Conservation (phyloP, 768 basidiomycete genomes). For the Asterophora lycoperdoides region DNA sequence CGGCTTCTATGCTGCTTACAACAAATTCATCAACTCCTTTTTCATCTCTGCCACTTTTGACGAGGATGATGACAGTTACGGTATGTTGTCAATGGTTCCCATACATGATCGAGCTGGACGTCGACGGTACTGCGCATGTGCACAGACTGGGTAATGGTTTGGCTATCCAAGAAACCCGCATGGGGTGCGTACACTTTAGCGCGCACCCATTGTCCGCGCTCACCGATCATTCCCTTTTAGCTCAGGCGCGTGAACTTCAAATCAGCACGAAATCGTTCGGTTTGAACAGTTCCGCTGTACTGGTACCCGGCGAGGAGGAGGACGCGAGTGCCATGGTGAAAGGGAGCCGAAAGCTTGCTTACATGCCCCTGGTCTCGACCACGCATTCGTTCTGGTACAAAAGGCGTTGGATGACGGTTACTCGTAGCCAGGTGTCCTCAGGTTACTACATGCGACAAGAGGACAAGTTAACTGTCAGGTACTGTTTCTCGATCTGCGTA, state of each 20-base stretch:
- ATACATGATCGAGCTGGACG: not conserved
- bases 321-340: conserved; percentile 8
- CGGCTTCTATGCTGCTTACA: conserved; percentile 31
- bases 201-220: no score
- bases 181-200: conserved; percentile 38
- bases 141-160: conserved; percentile 55
- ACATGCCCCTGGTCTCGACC: conserved; percentile 29
- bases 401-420: conserved; percentile 26
- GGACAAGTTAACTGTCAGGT: conserved; percentile 16
- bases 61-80: conserved; percentile 30
- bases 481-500: not conserved
- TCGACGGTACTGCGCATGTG: not conserved
- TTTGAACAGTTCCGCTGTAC: conserved; percentile 20
- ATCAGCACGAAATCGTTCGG: conserved; percentile 37
- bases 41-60: conserved; percentile 51
- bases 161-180: conserved; percentile 51
- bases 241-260: conserved; percentile 41
- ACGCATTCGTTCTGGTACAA: conserved; percentile 33
- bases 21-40: conserved; percentile 36
- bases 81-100: conserved; percentile 8
- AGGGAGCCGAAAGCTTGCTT: conserved; percentile 25
- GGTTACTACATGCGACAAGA: conserved; percentile 8
- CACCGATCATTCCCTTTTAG: conserved; percentile 25
- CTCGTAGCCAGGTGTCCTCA: conserved; percentile 11
- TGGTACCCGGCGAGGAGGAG: conserved; percentile 26